Evolutionary conservation across 2,329 filamentous ascomycete genomes (phyloP).

Genomic region (Atkinsonella texensis): DNA sequence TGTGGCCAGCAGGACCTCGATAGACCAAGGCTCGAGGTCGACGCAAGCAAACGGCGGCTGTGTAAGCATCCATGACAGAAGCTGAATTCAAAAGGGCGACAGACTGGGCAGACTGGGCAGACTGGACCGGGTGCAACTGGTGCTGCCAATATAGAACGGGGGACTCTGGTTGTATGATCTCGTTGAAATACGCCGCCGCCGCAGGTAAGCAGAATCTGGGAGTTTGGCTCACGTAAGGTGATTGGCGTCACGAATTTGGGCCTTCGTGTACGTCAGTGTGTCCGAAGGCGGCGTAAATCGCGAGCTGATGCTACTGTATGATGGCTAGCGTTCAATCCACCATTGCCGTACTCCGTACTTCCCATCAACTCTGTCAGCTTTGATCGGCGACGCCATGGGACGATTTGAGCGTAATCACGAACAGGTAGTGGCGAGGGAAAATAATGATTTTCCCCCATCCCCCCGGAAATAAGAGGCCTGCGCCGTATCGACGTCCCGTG

Average conservation of each 20-base stretch:
- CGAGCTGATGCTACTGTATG: background rate
- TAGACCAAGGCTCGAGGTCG: constrained; percentile 13
- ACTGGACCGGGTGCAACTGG: background rate
- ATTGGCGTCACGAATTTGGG: background rate
- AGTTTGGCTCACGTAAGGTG: background rate
- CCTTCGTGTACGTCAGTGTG: background rate
- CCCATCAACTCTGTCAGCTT: background rate
- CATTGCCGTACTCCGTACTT: background rate
- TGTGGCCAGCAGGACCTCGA: constrained; percentile 10
- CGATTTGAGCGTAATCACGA: background rate
- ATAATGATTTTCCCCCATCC: background rate
- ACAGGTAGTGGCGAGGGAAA: background rate
- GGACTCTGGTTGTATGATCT: background rate
- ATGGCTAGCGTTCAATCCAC: background rate
- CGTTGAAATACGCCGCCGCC: background rate
- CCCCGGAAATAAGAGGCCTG: background rate
- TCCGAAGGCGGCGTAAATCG: background rate
- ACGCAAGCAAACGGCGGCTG: background rate
- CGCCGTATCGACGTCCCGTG: background rate
- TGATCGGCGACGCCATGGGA: background rate
- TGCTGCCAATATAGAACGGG: background rate
- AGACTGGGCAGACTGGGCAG: too few relatives aligned
- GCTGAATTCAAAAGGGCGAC: background rate
- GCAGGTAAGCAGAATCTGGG: too few relatives aligned
- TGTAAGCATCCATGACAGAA: constrained; percentile 1